Conservation (phyloP, 495 filamentous ascomycete species). For the Penicillium riverlandense region DNA sequence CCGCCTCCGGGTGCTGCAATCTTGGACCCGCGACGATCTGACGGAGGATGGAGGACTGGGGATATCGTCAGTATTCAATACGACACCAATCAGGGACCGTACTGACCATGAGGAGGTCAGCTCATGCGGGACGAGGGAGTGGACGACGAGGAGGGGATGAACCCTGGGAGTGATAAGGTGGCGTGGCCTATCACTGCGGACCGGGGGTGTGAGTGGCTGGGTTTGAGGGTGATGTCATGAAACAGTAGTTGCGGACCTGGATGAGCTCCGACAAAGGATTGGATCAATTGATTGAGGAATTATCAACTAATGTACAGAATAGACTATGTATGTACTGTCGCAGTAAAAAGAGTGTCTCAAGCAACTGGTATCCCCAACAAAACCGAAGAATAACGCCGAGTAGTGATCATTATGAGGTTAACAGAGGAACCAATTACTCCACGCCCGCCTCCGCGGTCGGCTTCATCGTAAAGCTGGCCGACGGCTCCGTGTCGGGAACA, state of each 20-base stretch:
- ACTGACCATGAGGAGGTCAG: neutral
- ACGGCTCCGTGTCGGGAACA: neutral
- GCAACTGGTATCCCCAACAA: neutral
- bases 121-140: constrained; percentile 6
- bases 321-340: no score
- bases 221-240: no score
- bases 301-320: no score
- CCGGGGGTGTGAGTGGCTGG: no score
- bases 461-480: constrained; percentile 12
- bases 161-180: no score
- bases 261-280: no score
- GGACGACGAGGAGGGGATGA: neutral
- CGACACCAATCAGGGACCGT: no score
- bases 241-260: no score
- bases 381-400: neutral
- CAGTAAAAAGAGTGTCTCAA: no score
- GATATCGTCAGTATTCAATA: neutral
- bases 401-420: neutral
- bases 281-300: no score
- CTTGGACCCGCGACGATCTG: constrained; percentile 77
- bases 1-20: constrained; percentile 73
- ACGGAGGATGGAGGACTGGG: constrained; percentile 58
- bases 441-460: constrained; percentile 22
- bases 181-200: no score
- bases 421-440: constrained; percentile 7